phyloP scores from a whole-genome alignment of 2,329 filamentous ascomycete species.

The Didymosphaeria variabile region DNA sequence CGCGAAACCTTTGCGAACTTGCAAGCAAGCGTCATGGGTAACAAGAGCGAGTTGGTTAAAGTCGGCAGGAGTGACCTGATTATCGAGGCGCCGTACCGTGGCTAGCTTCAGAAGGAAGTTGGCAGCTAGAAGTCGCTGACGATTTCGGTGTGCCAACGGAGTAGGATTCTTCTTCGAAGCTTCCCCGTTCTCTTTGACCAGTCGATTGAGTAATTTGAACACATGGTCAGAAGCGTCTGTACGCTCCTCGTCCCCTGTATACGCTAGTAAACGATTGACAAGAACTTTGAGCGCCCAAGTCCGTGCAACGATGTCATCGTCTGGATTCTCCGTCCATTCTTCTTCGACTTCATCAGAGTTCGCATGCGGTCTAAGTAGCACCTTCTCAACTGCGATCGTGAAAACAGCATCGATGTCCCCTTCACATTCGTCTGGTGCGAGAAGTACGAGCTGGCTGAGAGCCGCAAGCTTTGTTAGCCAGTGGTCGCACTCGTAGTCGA shows the following conservation, averaged over 20 bases:
- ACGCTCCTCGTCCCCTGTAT: conserved; percentile 56
- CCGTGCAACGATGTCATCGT: conserved; percentile 86
- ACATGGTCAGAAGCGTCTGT: conserved; percentile 68
- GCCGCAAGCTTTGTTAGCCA: conserved; percentile 79
- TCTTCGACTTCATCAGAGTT: conserved; percentile 64
- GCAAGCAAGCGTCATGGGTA: conserved; percentile 76
- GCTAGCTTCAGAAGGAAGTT: conserved; percentile 85
- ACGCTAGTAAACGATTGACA: conserved; percentile 81
- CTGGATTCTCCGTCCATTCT: conserved; percentile 65
- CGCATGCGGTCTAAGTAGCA: conserved; percentile 73
- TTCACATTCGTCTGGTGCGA: conserved; percentile 77
- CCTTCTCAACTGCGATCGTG: conserved; percentile 77
- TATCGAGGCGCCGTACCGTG: conserved; percentile 77
- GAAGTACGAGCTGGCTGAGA: conserved; percentile 77
- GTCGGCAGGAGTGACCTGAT: conserved; percentile 72
- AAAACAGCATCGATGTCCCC: conserved; percentile 76
- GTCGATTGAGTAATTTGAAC: conserved; percentile 79
- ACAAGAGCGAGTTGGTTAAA: conserved; percentile 86
- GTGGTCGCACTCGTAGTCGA: conserved; percentile 74
- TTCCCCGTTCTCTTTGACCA: conserved; percentile 81
- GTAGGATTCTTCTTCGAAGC: conserved; percentile 76
- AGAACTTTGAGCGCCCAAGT: conserved; percentile 83
- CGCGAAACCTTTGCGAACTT: conserved; percentile 81
- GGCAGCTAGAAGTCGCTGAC: conserved; percentile 83
- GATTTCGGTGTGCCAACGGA: conserved; percentile 78